These are phyloP conservation scores for Gracilariopsis chorda DNA, from an alignment of 23 red algal genomes.

Conservation along the genomic window DNA sequence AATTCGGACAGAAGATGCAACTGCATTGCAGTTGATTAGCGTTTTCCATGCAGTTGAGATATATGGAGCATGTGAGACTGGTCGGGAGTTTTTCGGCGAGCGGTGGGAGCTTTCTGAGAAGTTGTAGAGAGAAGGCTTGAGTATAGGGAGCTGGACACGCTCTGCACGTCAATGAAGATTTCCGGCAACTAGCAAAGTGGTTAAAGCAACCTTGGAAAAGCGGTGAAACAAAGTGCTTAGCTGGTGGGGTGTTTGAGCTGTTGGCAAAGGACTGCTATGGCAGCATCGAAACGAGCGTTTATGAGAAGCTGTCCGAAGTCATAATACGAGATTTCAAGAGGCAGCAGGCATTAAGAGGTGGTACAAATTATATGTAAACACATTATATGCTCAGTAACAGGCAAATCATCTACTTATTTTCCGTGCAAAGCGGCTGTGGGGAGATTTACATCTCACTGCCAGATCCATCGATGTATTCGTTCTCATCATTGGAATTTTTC, in stretches of 20 bases:
- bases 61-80: slow-evolving; percentile 41
- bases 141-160: neutral
- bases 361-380: no score
- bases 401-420: no score
- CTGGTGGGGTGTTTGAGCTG: neutral
- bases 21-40: slow-evolving; percentile 50
- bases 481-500: no score
- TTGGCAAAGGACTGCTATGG: neutral
- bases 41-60: slow-evolving; percentile 18
- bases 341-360: no score
- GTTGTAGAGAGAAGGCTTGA: neutral
- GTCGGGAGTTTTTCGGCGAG: neutral
- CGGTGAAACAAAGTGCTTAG: neutral
- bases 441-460: no score
- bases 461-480: no score
- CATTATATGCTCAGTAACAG: no score
- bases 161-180: neutral
- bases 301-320: neutral
- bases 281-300: neutral
- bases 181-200: neutral
- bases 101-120: neutral
- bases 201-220: neutral
- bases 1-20: slow-evolving; percentile 27
- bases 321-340: neutral
- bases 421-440: no score